phyloP scores from a whole-genome alignment of 2,329 filamentous ascomycete genomes.

The Alternaria arbusti region DNA sequence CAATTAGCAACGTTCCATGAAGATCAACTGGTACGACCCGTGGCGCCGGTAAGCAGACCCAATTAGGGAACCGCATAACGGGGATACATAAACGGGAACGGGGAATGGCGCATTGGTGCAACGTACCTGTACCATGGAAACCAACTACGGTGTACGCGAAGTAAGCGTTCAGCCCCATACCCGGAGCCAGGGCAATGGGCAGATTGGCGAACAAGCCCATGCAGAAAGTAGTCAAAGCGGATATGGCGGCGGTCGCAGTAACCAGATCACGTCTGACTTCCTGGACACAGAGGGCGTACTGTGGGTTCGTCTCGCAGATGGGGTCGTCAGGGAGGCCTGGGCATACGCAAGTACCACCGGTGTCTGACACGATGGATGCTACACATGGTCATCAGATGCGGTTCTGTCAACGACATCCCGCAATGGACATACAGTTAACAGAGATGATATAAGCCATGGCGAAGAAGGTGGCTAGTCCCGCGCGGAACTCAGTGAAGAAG shows the following conservation, averaged over 20 bases:
- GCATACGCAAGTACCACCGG: slow-evolving; percentile 79
- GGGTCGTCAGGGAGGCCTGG: slow-evolving; percentile 53
- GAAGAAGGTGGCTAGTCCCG: slow-evolving; percentile 74
- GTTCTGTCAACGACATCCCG: slow-evolving; percentile 39
- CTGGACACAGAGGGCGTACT: slow-evolving; percentile 68
- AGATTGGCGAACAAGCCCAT: slow-evolving; percentile 86
- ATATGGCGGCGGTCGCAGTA: slow-evolving; percentile 83
- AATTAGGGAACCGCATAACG: slow-evolving; percentile 15
- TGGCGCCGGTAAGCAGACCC: not conserved
- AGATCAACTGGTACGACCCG: slow-evolving; percentile 2
- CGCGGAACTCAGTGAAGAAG: slow-evolving; percentile 85
- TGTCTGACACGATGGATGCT: slow-evolving; percentile 70
- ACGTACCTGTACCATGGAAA: slow-evolving; percentile 70
- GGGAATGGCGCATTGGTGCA: slow-evolving; percentile 6
- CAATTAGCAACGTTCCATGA: slow-evolving; percentile 22
- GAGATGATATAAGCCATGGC: slow-evolving; percentile 67
- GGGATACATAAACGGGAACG: slow-evolving; percentile 20
- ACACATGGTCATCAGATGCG: slow-evolving; percentile 14
- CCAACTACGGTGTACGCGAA: slow-evolving; percentile 85
- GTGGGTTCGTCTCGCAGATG: slow-evolving; percentile 61
- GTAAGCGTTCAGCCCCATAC: slow-evolving; percentile 86
- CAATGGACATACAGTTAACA: slow-evolving; percentile 55
- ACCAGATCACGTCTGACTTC: slow-evolving; percentile 78
- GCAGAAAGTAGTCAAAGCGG: slow-evolving; percentile 78
- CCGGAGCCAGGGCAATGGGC: slow-evolving; percentile 75